Evolutionary conservation across 768 basidiomycete species (phyloP).

Genomic region (Pilatotrama ljubarskyi): DNA sequence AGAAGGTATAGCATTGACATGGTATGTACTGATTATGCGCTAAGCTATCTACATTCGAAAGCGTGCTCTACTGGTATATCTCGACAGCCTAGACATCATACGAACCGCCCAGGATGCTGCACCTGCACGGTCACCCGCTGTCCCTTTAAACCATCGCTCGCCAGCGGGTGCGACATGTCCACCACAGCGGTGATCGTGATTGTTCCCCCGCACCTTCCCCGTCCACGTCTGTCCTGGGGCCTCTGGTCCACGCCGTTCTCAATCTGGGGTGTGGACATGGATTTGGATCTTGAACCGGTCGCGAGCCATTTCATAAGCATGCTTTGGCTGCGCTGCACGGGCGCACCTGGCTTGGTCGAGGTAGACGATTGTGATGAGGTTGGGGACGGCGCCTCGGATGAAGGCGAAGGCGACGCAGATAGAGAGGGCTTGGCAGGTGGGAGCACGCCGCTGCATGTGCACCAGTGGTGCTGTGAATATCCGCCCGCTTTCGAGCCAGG

Average conservation of each 20-base stretch:
- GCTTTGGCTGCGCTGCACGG: slow-evolving; percentile 17
- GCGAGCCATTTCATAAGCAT: slow-evolving; percentile 17
- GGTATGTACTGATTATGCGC: too few species aligned
- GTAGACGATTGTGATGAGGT: neutral
- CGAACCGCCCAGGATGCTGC: slow-evolving; percentile 11
- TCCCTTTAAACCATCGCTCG: slow-evolving; percentile 16
- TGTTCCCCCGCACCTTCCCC: slow-evolving; percentile 19
- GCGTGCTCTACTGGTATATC: too few species aligned
- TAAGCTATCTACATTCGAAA: too few species aligned
- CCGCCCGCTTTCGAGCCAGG: neutral
- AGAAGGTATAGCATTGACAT: too few species aligned
- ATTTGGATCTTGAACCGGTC: neutral
- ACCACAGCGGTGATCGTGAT: slow-evolving; percentile 14
- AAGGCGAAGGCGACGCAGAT: too few species aligned
- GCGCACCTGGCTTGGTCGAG: neutral
- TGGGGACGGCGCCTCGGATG: neutral
- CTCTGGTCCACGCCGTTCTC: neutral
- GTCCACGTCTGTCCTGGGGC: neutral
- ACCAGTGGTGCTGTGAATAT: neutral
- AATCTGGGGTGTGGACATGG: neutral
- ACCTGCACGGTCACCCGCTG: slow-evolving; percentile 20
- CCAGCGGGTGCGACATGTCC: slow-evolving; percentile 21
- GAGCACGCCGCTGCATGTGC: neutral
- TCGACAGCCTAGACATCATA: neutral
- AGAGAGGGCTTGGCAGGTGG: neutral